These are phyloP conservation scores for Cyberlindnera euphorbiiphila DNA, from an alignment of 805 yeast genomes.

Conservation along the genomic window DNA sequence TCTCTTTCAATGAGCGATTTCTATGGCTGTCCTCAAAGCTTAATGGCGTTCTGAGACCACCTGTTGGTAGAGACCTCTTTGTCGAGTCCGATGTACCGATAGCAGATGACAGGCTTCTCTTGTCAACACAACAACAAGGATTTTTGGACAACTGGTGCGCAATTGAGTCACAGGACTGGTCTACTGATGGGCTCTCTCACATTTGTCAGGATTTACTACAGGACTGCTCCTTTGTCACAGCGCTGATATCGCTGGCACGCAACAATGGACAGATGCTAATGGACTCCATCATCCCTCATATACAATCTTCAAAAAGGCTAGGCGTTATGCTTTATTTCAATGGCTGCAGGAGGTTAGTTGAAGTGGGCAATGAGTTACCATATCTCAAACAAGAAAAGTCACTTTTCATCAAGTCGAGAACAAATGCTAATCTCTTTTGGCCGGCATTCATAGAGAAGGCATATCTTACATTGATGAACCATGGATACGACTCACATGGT, in stretches of 20 bases:
- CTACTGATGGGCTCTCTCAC: constrained; percentile 22
- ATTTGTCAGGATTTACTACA: constrained; percentile 49
- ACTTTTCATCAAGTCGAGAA: constrained; percentile 17
- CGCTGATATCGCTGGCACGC: constrained; percentile 49
- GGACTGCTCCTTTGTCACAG: constrained; percentile 75
- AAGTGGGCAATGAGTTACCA: constrained; percentile 47
- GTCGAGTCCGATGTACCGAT: not conserved
- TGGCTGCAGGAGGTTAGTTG: constrained; percentile 47
- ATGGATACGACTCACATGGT: constrained; percentile 62
- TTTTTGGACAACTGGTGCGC: constrained; percentile 12
- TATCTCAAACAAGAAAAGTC: constrained; percentile 18
- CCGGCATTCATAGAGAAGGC: constrained; percentile 81
- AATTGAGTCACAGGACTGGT: constrained; percentile 17
- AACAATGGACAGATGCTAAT: constrained; percentile 14
- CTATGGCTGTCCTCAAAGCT: constrained; percentile 18
- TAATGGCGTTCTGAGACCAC: constrained; percentile 17
- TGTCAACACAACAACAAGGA: constrained; percentile 15
- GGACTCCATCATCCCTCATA: constrained; percentile 15
- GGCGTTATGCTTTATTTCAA: constrained; percentile 45
- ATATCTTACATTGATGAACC: constrained; percentile 48
- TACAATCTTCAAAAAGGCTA: constrained; percentile 14
- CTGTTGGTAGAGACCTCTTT: constrained; percentile 4
- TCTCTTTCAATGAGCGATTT: constrained; percentile 10
- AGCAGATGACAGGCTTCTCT: not conserved
- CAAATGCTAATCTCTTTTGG: constrained; percentile 37